These are phyloP conservation scores for Acacia confusa DNA, from an alignment of 306 rosid species.

Conservation along the genomic window DNA sequence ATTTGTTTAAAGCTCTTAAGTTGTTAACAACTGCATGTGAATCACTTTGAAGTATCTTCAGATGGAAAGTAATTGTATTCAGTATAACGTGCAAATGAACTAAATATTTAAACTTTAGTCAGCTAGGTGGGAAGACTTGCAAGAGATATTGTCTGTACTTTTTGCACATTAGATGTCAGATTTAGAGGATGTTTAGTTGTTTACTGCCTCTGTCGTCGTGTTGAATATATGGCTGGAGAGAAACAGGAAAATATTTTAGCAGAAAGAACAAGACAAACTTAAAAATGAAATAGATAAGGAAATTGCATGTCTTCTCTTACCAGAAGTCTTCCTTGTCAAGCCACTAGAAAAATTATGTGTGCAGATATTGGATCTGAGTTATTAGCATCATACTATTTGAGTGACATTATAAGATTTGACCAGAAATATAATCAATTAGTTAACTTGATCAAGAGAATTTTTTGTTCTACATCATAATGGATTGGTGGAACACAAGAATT, in stretches of 20 bases:
- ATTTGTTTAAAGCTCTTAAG: background rate
- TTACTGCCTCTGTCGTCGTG: background rate
- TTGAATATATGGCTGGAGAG: background rate
- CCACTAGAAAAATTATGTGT: background rate
- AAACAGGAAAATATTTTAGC: background rate
- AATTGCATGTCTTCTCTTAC: background rate
- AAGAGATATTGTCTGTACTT: background rate
- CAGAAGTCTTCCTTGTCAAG: background rate
- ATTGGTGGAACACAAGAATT: background rate
- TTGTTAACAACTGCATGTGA: conserved; percentile 10
- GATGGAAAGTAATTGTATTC: background rate
- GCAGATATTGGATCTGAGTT: background rate
- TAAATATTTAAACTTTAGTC: background rate
- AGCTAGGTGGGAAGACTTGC: background rate
- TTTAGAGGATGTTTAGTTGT: background rate
- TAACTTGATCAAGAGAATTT: background rate
- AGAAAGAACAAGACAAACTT: background rate
- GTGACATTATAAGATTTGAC: background rate
- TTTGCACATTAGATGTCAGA: background rate
- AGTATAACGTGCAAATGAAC: background rate
- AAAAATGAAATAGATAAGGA: background rate
- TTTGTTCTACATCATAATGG: background rate
- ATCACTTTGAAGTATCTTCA: background rate
- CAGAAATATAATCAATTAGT: background rate
- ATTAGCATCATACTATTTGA: background rate